phyloP scores from a whole-genome alignment of 331 rosid genomes.

The Prunus yedoensis region DNA sequence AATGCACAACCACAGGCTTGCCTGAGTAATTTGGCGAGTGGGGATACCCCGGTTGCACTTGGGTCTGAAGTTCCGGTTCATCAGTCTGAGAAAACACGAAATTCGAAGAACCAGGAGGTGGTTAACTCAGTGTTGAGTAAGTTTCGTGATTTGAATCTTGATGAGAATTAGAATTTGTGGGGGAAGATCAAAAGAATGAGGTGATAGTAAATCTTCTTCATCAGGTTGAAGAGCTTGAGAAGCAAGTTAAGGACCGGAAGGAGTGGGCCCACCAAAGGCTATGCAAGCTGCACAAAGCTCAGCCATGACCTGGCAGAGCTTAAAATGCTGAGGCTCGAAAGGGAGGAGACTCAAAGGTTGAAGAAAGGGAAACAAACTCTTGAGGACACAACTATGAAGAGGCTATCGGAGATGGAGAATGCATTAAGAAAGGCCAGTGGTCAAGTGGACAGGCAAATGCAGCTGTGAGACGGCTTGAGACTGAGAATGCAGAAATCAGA shows the following conservation, averaged over 20 bases:
- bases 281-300: constrained; percentile 87
- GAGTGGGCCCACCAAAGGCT: constrained; percentile 96
- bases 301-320: constrained; percentile 81
- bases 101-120: constrained; percentile 57
- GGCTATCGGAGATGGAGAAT: constrained; percentile 86
- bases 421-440: constrained; percentile 85
- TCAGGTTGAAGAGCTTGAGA: constrained; percentile 83
- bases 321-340: constrained; percentile 74
- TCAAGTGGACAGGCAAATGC: constrained; percentile 90
- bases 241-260: constrained; percentile 73
- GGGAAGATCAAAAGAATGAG: constrained; percentile 87
- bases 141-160: constrained; percentile 78
- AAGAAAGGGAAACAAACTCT: constrained; percentile 84
- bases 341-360: constrained; percentile 83
- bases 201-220: constrained; percentile 63
- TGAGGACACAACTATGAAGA: constrained; percentile 85
- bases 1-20: constrained; percentile 41
- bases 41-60: constrained; percentile 39
- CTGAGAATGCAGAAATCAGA: constrained; percentile 87
- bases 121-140: constrained; percentile 74
- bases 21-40: constrained; percentile 27
- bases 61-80: constrained; percentile 45
- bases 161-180: constrained; percentile 69
- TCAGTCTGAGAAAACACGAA: constrained; percentile 48
- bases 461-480: constrained; percentile 78